Evolutionary conservation across 2,329 filamentous ascomycete species (phyloP), one percentile per base, ranked within the genome.

Genomic region (Rasamsonia emersonii): DNA sequence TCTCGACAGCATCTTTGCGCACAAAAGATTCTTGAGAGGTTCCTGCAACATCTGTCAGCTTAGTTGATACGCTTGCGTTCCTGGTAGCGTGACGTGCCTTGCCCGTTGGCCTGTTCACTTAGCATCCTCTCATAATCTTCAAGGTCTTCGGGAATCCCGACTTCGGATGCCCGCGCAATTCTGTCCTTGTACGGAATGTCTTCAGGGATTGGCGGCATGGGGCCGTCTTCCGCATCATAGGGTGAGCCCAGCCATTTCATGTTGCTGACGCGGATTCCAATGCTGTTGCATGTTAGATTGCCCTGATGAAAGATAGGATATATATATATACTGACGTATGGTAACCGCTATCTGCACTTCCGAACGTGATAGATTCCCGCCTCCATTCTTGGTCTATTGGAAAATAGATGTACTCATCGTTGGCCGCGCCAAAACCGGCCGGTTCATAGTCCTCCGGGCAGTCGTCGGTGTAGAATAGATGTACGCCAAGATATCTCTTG

Each of bases 391-490:
- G 47, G 11, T 49, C 47, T 16, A 45, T 37, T 1, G 62, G 57
- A 38, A 62, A 66, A 18, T 44, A 43, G 6, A 66, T 42, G 1
- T 39, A 45, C 18, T 49, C 42, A 18, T 53, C 44, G 4, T 40
- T 44, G 11, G 44, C 44, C 7, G 42, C 39, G 7, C 46, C 43
- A 28, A 67, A 68, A 3, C 62, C 64, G n/a, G 47, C 47, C 11
- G 64, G 59, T 28, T 62, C 51, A 40, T 66, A 65, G 2, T 52
- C 46, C 17, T 40, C 30, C 6, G 58, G 52, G 30, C 55, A 59
- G 10, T 58, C 46, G n/a, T 63, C 50, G 3, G 53, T 61, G 41
- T 67, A 68, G 33, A 62, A 57, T 3, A 71, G 47, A 30, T 62
- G 56, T 40, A 70, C 56, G 7, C 56, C 60, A 8, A 71, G 39